Percentiles rank a stretch among this genome's conserved stretches.
Conservation (phyloP, 1,139 yeast species). For the Kurtzmaniella quercitrusa region DNA sequence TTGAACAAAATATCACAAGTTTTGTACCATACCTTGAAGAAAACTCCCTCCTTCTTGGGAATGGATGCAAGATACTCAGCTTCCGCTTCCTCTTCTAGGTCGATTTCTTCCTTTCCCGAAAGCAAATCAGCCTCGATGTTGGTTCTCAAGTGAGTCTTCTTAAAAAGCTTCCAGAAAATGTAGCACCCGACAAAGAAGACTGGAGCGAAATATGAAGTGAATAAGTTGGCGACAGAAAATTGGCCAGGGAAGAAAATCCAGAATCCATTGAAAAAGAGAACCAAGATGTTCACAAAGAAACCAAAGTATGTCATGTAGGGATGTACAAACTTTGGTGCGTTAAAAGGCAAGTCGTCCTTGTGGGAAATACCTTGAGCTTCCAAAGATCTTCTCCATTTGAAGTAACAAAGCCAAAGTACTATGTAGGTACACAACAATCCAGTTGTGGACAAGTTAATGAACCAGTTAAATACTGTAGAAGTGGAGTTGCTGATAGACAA, state of each 20-base stretch:
- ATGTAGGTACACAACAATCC: constrained; percentile 53
- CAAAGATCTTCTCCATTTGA: constrained; percentile 31
- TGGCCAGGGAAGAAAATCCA: constrained; percentile 40
- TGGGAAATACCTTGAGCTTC: constrained; percentile 27
- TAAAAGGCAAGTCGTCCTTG: constrained; percentile 19
- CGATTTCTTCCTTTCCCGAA: constrained; percentile 33
- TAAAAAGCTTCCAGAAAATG: constrained; percentile 32
- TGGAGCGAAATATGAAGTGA: constrained; percentile 40
- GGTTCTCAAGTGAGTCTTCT: constrained; percentile 29
- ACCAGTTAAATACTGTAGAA: constrained; percentile 34
- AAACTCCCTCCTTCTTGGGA: constrained; percentile 17
- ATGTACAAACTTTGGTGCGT: constrained; percentile 24
- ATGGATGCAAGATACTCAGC: constrained; percentile 14
- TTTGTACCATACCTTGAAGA: constrained; percentile 17
- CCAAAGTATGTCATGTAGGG: constrained; percentile 35
- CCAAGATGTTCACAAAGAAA: constrained; percentile 19
- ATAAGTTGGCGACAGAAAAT: constrained; percentile 30
- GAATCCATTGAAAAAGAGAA: constrained; percentile 37
- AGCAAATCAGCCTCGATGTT: constrained; percentile 32
- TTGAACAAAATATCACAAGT: constrained; percentile 15
- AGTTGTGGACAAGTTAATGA: constrained; percentile 42
- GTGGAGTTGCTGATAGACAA: constrained; percentile 25
- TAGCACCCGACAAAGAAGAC: constrained; percentile 24
- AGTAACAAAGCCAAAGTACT: constrained; percentile 45
- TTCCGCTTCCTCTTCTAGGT: constrained; percentile 29